Conservation (phyloP, 2,329 filamentous ascomycete genomes). For the Penicillium hordei region DNA sequence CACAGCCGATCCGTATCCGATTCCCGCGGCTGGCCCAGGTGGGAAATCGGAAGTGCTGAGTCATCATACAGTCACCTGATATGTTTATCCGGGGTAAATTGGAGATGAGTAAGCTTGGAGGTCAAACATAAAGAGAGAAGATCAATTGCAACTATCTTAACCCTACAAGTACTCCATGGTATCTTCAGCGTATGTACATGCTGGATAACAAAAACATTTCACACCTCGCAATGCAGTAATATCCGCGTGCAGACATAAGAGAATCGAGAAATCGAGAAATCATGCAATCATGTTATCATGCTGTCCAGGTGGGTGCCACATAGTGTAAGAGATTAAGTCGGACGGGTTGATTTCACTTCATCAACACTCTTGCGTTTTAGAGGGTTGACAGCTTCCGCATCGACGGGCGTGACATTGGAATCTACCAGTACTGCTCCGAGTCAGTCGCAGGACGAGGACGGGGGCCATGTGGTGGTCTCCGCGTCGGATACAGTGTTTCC, state of each 20-base stretch:
- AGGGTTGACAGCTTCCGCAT: constrained; percentile 28
- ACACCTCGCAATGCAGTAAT: constrained; percentile 22
- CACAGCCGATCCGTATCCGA: constrained; percentile 28
- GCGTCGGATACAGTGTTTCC: not conserved
- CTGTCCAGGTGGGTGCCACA: not conserved
- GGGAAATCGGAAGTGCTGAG: not conserved
- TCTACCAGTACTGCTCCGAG: constrained; percentile 5
- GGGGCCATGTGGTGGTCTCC: not conserved
- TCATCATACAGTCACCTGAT: not conserved
- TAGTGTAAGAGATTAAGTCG: not conserved
- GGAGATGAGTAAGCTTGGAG: no score
- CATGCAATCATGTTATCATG: constrained; percentile 17
- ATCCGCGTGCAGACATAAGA: constrained; percentile 9
- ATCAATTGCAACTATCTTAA: constrained; percentile 7
- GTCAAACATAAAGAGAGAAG: not conserved
- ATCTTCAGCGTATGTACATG: constrained; percentile 29
- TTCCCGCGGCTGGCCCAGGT: constrained; percentile 10
- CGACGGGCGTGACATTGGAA: constrained; percentile 9
- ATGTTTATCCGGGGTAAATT: not conserved
- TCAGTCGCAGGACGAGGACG: constrained; percentile 3
- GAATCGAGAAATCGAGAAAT: constrained; percentile 10
- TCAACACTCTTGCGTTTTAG: constrained; percentile 37
- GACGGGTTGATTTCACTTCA: not conserved
- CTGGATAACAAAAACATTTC: constrained; percentile 7
- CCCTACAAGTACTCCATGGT: constrained; percentile 17